Base-by-base conservation (phyloP, 257 asterid genomes). In the Nicotiana undulata region DNA sequence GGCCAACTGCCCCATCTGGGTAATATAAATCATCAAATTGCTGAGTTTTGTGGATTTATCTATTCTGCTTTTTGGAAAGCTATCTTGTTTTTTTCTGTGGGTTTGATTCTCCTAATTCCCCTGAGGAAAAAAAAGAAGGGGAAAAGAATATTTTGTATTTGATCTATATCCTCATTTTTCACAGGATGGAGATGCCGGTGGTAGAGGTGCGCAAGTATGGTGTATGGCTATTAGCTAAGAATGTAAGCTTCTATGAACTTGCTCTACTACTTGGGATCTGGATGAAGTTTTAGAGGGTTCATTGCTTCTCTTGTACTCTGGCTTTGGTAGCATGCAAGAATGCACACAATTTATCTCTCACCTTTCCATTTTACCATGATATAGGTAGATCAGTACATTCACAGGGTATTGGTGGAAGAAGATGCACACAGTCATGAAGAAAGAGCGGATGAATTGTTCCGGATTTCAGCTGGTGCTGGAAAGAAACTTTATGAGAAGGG, bases 1-100 rank as follows among this genome's bases (percentile, higher is more conserved):
- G 99, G 99, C 99, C 99, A 81, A 96, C 99, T 86, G 97, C 99
- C 82, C 99, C 98, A 37, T 59, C 89, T 83, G 95, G 99, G 98
- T 95, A 91, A 89, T 77, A 77, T 60, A 76, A 76, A 26, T 85
- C 75, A 58, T 49, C 31, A 63, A 84, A 81, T 79, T 78, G 78
- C 82, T 82, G 52, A 58, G 75, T 46, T 74, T 46, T 74, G 40
- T 74, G 24, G 61, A 49, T 74, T 7, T 49, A 59, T 74, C 79
- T 74, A 4, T 13, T 46, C 60, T 79, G 37, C 53, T 67, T 51
- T 7, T 26, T 29, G 55, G 9, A 74, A 4, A 32, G 49, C 52
- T 79, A 32, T 5, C 75, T 63, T 51, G 82, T 34, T 26, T 51
- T 22, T 12, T 79, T 20, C 5, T 44, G 61, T 51, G 61, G 65